Evolutionary conservation across 352 stramenopile species (phyloP).

Genomic region (Phytopythium oedochilum): DNA sequence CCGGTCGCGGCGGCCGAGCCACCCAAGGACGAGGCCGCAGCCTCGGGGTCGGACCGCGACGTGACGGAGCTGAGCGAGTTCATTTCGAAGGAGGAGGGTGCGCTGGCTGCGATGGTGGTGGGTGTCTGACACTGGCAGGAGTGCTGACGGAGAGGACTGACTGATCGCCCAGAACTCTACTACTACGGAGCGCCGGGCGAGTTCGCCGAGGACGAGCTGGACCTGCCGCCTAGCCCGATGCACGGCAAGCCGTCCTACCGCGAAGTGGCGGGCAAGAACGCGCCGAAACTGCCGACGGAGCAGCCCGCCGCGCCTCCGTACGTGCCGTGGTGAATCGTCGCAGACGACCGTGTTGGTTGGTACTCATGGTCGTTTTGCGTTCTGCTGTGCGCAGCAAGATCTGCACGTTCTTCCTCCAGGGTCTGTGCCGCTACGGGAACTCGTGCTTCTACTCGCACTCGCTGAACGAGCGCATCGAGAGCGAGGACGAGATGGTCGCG

Average conservation of each 20-base stretch:
- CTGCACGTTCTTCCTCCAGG: constrained; percentile 82
- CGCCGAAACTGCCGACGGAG: constrained; percentile 26
- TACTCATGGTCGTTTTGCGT: not conserved
- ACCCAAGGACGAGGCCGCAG: constrained; percentile 10
- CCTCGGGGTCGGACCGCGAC: constrained; percentile 19
- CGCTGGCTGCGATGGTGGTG: not conserved
- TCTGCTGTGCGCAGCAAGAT: constrained; percentile 38
- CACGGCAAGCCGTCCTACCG: constrained; percentile 45
- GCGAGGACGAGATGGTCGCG: constrained; percentile 40
- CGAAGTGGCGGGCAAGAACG: constrained; percentile 48
- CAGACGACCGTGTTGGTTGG: not conserved
- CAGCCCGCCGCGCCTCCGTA: constrained; percentile 48
- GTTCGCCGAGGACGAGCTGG: constrained; percentile 30
- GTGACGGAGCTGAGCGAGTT: constrained; percentile 64
- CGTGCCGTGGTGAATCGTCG: no score
- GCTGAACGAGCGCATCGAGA: constrained; percentile 33
- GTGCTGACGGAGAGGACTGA: constrained; percentile 1
- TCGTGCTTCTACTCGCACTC: constrained; percentile 81
- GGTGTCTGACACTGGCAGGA: not conserved
- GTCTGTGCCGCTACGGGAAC: constrained; percentile 72
- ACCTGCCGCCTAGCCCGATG: constrained; percentile 6
- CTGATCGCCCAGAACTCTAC: constrained; percentile 43
- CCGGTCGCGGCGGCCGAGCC: not conserved
- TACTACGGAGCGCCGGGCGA: constrained; percentile 77
- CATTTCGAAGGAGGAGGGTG: constrained; percentile 77